Evolutionary conservation across 176 grass and related monocot genomes (phyloP), one percentile per base, ranked within the genome.

Genomic region (Avena atlantica): DNA sequence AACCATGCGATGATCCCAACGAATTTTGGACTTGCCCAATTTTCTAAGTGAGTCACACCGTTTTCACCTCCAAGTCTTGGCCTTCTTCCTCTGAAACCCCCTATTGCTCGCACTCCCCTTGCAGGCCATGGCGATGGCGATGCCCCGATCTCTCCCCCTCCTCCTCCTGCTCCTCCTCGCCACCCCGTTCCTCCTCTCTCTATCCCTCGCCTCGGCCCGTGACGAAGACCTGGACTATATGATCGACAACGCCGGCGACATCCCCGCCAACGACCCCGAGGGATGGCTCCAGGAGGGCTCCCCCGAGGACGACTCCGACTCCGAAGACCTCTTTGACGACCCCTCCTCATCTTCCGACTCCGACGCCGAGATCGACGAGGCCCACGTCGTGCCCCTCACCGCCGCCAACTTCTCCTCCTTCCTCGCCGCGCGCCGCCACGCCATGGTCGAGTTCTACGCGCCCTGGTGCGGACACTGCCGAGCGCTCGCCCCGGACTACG

Each of bases 391-490:
- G 53, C 53, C 57, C 19, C 57, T 59, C 57, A 23, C 20, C 58
- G 58, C 58, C 58, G n/a, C 58, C 20, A 61, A 61, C 58, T 61
- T 61, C 58, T 61, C 58, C 58, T 61, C 58, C 58, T 61, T 61
- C 58, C 58, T 23, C 58, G n/a, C n/a, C 58, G 58, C 58, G 58
- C 20, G n/a, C 58, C 58, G 58, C n/a, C 58, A 61, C n/a, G n/a
- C 20, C 58, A 61, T 61, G 58, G 58, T 61, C 58, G 58, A 61
- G 58, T 61, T 61, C 58, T 98, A 95, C 85, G 96, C 96, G 29
- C 96, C 96, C 78, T 98, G 96, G 96, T 98, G 96, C 66, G 91
- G 83, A 5, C 96, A 98, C 70, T 98, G 96, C 87, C 88, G 88
- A 79, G 86, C 86, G 74, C 93, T 98, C n/a, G 91, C 93, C 23